Percentiles rank a stretch among this genome's conserved stretches.
These are phyloP conservation scores for Sphagnum tenellum DNA, from an alignment of 225 moss, liverwort and hornwort species.

Conservation along the genomic window DNA sequence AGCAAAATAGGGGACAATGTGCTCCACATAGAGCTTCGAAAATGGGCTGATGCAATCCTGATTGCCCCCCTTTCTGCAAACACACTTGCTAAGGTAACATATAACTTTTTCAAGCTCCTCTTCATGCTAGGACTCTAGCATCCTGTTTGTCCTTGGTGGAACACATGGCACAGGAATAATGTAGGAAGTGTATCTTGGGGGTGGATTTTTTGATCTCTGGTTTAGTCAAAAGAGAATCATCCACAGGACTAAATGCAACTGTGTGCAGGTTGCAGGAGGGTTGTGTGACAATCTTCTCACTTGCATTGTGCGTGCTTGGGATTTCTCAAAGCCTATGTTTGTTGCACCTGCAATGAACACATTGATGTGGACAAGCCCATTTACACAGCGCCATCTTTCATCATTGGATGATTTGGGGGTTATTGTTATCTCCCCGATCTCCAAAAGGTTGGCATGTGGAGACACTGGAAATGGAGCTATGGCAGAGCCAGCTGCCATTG, in stretches of 20 bases:
- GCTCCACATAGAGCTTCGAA: conserved; percentile 83
- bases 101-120: background rate
- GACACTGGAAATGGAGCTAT: conserved; percentile 93
- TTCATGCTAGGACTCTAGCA: background rate
- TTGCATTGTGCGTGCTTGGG: conserved; percentile 97
- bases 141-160: no score
- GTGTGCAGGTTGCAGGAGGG: conserved; percentile 72
- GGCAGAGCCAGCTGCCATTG: conserved; percentile 89
- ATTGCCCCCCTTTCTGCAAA: conserved; percentile 96
- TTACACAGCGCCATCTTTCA: conserved; percentile 66
- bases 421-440: conserved; percentile 66
- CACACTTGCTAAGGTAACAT: conserved; percentile 79
- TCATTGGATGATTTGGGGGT: conserved; percentile 64
- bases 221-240: no score
- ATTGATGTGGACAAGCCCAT: conserved; percentile 94
- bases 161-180: no score
- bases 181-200: no score
- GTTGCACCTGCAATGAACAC: conserved; percentile 98
- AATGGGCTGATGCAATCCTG: conserved; percentile 92
- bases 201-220: no score
- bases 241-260: no score
- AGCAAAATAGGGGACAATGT: conserved; percentile 84
- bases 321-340: conserved; percentile 86
- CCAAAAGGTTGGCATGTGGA: conserved; percentile 88
- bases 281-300: conserved; percentile 95